These are phyloP conservation scores for Hysterium pulicare DNA, from an alignment of 2,329 filamentous ascomycete genomes.

Conservation along the genomic window DNA sequence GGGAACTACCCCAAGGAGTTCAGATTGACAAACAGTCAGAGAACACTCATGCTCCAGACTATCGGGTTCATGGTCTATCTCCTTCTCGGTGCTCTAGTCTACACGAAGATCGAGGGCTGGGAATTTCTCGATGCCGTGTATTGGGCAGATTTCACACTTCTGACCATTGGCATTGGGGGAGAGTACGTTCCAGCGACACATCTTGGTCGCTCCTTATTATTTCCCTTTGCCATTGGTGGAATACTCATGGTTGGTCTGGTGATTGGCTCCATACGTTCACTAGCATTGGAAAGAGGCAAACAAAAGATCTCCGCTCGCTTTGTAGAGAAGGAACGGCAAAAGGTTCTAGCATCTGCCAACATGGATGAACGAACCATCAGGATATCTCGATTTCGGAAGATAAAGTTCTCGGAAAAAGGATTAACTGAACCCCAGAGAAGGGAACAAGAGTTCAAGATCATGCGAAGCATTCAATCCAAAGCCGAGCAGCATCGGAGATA, in stretches of 20 bases:
- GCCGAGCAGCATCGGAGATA: constrained; percentile 38
- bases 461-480: constrained; percentile 39
- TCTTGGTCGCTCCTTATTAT: constrained; percentile 49
- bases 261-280: constrained; percentile 50
- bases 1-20: constrained; percentile 57
- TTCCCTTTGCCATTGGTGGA: constrained; percentile 55
- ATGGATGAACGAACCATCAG: constrained; percentile 40
- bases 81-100: constrained; percentile 47
- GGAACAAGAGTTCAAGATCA: constrained; percentile 47
- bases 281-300: constrained; percentile 51
- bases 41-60: constrained; percentile 54
- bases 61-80: constrained; percentile 50
- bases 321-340: constrained; percentile 47
- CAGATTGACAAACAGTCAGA: constrained; percentile 53
- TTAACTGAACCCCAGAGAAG: constrained; percentile 39
- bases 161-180: constrained; percentile 55
- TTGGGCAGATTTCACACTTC: constrained; percentile 55
- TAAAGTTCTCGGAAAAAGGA: constrained; percentile 41
- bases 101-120: constrained; percentile 51
- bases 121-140: constrained; percentile 53
- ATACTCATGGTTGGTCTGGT: constrained; percentile 55
- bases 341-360: constrained; percentile 39
- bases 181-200: constrained; percentile 50
- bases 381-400: constrained; percentile 39
- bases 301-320: constrained; percentile 50